Evolutionary conservation across 2,329 filamentous ascomycete genomes (phyloP).

Genomic region (Dissoconium aciculare): DNA sequence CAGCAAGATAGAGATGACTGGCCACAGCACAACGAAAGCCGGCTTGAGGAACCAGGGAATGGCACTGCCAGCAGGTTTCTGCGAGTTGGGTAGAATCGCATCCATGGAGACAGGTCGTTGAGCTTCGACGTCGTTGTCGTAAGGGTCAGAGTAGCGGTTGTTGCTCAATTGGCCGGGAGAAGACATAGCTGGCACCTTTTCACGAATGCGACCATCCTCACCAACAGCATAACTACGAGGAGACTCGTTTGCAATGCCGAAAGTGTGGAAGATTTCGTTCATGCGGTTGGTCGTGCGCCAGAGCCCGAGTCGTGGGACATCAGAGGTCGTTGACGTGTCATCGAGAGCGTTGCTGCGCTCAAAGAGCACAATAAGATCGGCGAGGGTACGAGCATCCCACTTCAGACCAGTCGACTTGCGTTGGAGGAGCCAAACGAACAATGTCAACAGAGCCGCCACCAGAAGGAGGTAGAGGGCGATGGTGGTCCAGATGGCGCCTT

Average conservation of each 20-base stretch:
- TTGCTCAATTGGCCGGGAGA: slow-evolving; percentile 9
- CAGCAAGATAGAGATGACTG: slow-evolving; percentile 44
- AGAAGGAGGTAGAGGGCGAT: slow-evolving; percentile 59
- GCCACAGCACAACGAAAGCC: slow-evolving; percentile 49
- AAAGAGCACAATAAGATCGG: slow-evolving; percentile 64
- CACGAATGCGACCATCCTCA: slow-evolving; percentile 34
- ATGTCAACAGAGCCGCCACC: slow-evolving; percentile 39
- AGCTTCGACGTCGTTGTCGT: slow-evolving; percentile 21
- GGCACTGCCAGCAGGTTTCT: slow-evolving; percentile 5
- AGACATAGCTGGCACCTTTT: slow-evolving; percentile 21
- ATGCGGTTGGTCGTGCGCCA: slow-evolving; percentile 57
- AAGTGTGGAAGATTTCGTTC: slow-evolving; percentile 58
- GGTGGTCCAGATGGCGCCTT: slow-evolving; percentile 63
- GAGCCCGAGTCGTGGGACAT: slow-evolving; percentile 60
- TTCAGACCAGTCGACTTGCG: slow-evolving; percentile 51
- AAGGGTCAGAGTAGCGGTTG: slow-evolving; percentile 16
- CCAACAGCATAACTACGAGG: slow-evolving; percentile 36
- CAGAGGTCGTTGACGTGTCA: slow-evolving; percentile 34
- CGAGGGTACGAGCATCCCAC: slow-evolving; percentile 74
- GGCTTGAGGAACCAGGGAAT: slow-evolving; percentile 63
- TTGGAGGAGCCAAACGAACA: slow-evolving; percentile 50
- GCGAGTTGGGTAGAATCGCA: slow-evolving; percentile 15
- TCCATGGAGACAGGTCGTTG: slow-evolving; percentile 25
- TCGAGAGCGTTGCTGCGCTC: slow-evolving; percentile 64
- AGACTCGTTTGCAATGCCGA: slow-evolving; percentile 49